Conservation (phyloP, 441 rosid species). For the Erysimum pusillum region DNA sequence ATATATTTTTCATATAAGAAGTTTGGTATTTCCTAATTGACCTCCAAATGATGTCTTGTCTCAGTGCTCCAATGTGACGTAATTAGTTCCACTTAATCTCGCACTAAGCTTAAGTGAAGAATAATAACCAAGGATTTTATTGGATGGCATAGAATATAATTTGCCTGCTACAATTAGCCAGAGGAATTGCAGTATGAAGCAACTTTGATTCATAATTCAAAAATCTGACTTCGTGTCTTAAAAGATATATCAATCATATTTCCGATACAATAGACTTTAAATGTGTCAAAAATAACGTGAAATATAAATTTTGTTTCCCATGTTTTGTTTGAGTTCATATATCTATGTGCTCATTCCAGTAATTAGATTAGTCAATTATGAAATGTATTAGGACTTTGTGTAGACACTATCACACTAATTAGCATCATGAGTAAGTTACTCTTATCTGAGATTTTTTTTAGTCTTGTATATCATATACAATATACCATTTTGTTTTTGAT, state of each 20-base stretch:
- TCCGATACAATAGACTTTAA: not conserved
- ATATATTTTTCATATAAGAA: constrained; percentile 33
- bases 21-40: constrained; percentile 32
- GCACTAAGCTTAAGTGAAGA: constrained; percentile 26
- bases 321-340: too few species aligned
- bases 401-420: too few species aligned
- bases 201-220: not conserved
- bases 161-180: not conserved
- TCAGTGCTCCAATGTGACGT: constrained; percentile 36
- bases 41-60: constrained; percentile 25
- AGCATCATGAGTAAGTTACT: too few species aligned
- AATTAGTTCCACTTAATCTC: constrained; percentile 27
- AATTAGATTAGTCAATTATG: too few species aligned
- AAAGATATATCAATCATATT: not conserved
- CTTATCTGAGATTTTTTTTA: too few species aligned
- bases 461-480: too few species aligned
- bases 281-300: too few species aligned
- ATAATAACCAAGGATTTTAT: not conserved
- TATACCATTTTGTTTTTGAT: too few species aligned
- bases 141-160: not conserved
- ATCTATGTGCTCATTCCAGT: too few species aligned
- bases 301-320: too few species aligned
- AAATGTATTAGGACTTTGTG: too few species aligned
- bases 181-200: not conserved
- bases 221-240: not conserved